Percentiles rank a stretch among this genome's conserved stretches.
Conservation (phyloP, 1,139 yeast genomes). For the Waltiozyma solani region DNA sequence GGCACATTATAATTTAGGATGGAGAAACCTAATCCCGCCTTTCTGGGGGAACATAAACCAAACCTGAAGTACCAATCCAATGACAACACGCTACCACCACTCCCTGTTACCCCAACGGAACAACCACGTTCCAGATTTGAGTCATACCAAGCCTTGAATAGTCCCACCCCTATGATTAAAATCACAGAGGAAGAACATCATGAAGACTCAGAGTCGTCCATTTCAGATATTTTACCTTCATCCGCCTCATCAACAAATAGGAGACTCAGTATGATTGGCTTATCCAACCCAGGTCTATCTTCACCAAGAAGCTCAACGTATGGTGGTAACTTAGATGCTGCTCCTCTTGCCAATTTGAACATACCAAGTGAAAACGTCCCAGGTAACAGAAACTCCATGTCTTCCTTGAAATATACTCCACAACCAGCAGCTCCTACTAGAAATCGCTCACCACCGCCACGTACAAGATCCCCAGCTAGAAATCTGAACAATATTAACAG, state of each 20-base stretch:
- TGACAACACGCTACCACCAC: neutral
- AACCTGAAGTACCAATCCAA: neutral
- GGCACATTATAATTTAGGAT: too few relatives aligned
- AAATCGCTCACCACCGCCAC: neutral
- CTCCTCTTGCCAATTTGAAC: conserved; percentile 10
- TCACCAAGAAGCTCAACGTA: conserved; percentile 12
- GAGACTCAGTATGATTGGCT: conserved; percentile 7
- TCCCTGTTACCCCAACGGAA: conserved; percentile 11
- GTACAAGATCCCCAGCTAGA: conserved; percentile 27
- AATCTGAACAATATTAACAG: conserved; percentile 14
- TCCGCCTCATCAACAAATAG: conserved; percentile 10
- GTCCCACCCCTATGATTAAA: conserved; percentile 17
- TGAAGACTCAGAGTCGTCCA: conserved; percentile 4
- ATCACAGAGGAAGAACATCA: conserved; percentile 15
- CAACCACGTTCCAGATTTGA: conserved; percentile 14
- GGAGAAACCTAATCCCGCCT: neutral
- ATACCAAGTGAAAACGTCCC: conserved; percentile 19
- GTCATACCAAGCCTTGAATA: conserved; percentile 12
- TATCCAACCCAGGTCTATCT: conserved; percentile 2
- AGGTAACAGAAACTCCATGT: conserved; percentile 17
- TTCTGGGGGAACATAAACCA: neutral
- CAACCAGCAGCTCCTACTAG: conserved; percentile 22
- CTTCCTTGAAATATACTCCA: conserved; percentile 25
- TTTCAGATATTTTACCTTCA: conserved; percentile 14
- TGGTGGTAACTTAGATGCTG: conserved; percentile 14